A percentile compares a stretch with the other conserved stretches of the same genome.
These are phyloP conservation scores for Brassica hybrid DNA, from an alignment of 441 rosid genomes.

Conservation along the genomic window DNA sequence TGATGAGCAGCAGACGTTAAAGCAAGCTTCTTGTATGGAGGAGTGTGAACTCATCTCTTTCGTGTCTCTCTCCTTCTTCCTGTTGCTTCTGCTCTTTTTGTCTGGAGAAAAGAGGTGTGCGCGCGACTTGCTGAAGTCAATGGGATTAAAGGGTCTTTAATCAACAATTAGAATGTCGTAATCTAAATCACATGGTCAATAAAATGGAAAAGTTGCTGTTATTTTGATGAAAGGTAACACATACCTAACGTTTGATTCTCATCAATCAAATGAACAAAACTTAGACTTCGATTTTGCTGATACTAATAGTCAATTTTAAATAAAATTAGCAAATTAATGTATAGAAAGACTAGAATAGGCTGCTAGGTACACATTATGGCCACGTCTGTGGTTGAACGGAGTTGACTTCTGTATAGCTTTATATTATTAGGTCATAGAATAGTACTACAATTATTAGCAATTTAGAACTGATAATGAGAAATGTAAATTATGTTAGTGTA, in stretches of 20 bases:
- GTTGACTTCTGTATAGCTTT: constrained; percentile 28
- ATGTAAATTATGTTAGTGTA: constrained; percentile 6
- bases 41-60: constrained; percentile 48
- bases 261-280: neutral
- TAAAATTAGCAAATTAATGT: neutral
- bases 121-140: constrained; percentile 36
- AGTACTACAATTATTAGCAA: neutral
- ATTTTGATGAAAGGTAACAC: neutral
- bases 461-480: neutral
- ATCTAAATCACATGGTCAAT: constrained; percentile 31
- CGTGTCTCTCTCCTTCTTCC: neutral
- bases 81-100: constrained; percentile 18
- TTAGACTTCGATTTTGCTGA: neutral
- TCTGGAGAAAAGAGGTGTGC: constrained; percentile 29
- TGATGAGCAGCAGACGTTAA: constrained; percentile 59
- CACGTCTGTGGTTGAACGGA: constrained; percentile 25
- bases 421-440: neutral
- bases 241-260: constrained; percentile 14
- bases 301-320: constrained; percentile 10
- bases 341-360: constrained; percentile 3
- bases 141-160: neutral
- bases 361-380: constrained; percentile 4
- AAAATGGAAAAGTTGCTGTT: constrained; percentile 29
- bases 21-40: constrained; percentile 50
- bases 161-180: constrained; percentile 14